Conservation (phyloP, 1,139 yeast genomes). For the Saccharomyces hybrid region DNA sequence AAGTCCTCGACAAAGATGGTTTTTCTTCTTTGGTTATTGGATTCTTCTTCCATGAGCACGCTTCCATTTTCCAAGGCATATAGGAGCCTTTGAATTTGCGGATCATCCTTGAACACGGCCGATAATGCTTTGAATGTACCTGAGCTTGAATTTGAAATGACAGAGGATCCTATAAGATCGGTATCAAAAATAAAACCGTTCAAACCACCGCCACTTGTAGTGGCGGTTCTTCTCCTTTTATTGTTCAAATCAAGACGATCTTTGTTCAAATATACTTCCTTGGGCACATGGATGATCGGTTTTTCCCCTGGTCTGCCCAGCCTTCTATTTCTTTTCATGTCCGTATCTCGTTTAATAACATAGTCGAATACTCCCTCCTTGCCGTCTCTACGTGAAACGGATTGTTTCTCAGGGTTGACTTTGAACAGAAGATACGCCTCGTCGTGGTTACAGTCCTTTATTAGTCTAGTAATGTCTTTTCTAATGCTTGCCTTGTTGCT, state of each 20-base stretch:
- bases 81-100: conserved; percentile 18
- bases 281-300: conserved; percentile 29
- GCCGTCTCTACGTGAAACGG: conserved; percentile 30
- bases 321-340: conserved; percentile 23
- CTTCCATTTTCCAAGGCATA: conserved; percentile 30
- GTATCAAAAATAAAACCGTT: neutral
- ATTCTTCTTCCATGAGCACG: conserved; percentile 20
- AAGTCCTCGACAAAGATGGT: conserved; percentile 32
- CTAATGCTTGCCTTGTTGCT: conserved; percentile 4
- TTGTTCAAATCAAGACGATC: conserved; percentile 20
- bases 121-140: conserved; percentile 18
- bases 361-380: conserved; percentile 28
- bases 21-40: conserved; percentile 19
- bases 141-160: conserved; percentile 8
- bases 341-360: conserved; percentile 21
- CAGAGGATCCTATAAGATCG: neutral
- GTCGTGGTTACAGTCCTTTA: conserved; percentile 28
- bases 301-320: conserved; percentile 22
- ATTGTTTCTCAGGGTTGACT: conserved; percentile 15
- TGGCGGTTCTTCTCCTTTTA: conserved; percentile 13
- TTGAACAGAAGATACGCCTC: conserved; percentile 28
- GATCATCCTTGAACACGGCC: conserved; percentile 21
- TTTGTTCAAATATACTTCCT: conserved; percentile 27
- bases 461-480: conserved; percentile 20
- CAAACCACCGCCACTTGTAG: neutral